Conservation (phyloP, 306 rosid genomes). For the Prunus dulcis region DNA sequence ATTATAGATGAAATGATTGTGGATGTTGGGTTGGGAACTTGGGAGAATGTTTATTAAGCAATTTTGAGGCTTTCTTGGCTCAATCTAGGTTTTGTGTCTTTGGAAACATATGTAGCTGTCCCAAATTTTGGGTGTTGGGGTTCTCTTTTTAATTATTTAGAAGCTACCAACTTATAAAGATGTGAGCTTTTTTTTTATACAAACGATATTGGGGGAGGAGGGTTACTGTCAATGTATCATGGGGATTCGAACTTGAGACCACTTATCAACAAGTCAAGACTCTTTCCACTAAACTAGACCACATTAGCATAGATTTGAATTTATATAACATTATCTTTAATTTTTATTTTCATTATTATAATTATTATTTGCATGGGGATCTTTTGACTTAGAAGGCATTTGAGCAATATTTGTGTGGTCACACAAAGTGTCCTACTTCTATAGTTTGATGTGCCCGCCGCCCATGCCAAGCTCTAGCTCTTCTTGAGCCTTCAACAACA, state of each 20-base stretch:
- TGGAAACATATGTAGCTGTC: conserved; percentile 42
- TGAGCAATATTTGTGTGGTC: not conserved
- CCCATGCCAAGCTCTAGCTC: conserved; percentile 17
- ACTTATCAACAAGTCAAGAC: too few species aligned
- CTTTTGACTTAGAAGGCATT: not conserved
- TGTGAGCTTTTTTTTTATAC: not conserved
- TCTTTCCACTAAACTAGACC: too few species aligned
- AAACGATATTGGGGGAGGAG: not conserved
- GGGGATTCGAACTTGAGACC: not conserved
- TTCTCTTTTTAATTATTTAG: conserved; percentile 20
- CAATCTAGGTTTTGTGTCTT: conserved; percentile 41
- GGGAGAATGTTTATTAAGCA: conserved; percentile 14
- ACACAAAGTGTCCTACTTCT: conserved; percentile 8
- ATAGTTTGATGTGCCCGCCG: conserved; percentile 27
- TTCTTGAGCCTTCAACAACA: conserved; percentile 21
- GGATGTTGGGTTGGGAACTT: conserved; percentile 3
- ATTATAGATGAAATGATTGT: conserved; percentile 25
- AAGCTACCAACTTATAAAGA: conserved; percentile 22
- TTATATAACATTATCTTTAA: not conserved
- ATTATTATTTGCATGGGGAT: conserved; percentile 1
- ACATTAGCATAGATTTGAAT: too few species aligned
- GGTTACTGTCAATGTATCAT: too few species aligned
- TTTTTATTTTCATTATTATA: not conserved
- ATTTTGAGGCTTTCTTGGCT: conserved; percentile 29
- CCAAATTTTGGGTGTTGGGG: conserved; percentile 38